Base-by-base conservation (phyloP, 1,139 yeast genomes). In the Lodderomyces margitis region DNA sequence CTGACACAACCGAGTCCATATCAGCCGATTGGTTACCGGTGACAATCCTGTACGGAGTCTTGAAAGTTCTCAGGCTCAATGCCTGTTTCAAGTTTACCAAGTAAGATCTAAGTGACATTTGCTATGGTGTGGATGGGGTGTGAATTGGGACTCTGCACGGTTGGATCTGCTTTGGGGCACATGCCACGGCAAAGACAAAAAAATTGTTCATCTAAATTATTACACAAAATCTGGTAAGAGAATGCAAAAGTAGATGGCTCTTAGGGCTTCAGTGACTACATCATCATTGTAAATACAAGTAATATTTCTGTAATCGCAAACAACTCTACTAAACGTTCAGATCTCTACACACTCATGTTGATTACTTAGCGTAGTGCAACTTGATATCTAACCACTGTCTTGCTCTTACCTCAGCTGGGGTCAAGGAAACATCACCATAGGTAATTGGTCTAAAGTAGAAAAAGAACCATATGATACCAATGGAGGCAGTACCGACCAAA, bases 11-110 rank as follows among this genome's bases (percentile, higher is more conserved):
- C 1, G 97, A 89, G 60, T 91, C 98, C 64, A 91, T 67, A 61
- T 91, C 96, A 19, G 80, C 78, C 1, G 95, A 80, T 56, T 88
- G 95, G 57, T 91, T 91, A 1, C 98, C 97, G 0, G 88, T 72
- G 1, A 87, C 95, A 34, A 87, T 62, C 28, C 59, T 54, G 32
- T 68, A 52, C 23, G 67, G 64, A 3, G 25, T 7, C 9, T 42
- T 40, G 12, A 52, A 27, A 5, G 51, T 30, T 1, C 46, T 48
- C 11, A 53, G 30, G 5, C 53, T 55, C 14, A 61, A 38, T 24
- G 50, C 44, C 19, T 42, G 46, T 45, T 53, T 61, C 21, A 65
- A 46, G n/a, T 46, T 44, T 11, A 46, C 40, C 27, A 64, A 53
- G 42, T 55, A 62, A 3, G 58, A 37, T 43, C 51, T 54, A 9